Evolutionary conservation across 768 basidiomycete genomes (phyloP).

Genomic region (Kwoniella sp.): DNA sequence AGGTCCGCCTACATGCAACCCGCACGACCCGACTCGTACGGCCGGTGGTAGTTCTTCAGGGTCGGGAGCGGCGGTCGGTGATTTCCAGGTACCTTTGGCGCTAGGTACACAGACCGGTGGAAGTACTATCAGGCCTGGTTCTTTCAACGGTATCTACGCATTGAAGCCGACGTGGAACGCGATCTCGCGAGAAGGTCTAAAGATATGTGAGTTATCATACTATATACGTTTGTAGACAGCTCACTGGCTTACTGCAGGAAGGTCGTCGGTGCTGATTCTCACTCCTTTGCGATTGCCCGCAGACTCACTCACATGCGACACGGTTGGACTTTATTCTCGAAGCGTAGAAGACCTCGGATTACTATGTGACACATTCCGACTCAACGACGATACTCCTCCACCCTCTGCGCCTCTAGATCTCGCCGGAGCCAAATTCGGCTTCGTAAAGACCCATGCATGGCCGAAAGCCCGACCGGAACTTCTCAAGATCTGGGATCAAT

Average conservation of each 20-base stretch:
- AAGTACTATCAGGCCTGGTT: conserved; percentile 26
- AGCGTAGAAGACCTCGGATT: conserved; percentile 19
- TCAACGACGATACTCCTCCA: conserved; percentile 19
- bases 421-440: conserved; percentile 19
- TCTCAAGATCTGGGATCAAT: conserved; percentile 12
- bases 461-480: conserved; percentile 22
- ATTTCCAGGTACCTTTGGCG: conserved; percentile 27
- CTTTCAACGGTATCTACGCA: conserved; percentile 24
- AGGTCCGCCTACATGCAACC: conserved; percentile 26
- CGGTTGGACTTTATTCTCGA: conserved; percentile 18
- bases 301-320: conserved; percentile 29
- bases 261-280: too few species aligned
- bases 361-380: conserved; percentile 17
- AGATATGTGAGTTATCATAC: conserved; percentile 30
- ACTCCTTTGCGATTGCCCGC: not conserved
- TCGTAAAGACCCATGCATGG: conserved; percentile 25
- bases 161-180: conserved; percentile 28
- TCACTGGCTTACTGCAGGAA: too few species aligned
- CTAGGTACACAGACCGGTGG: conserved; percentile 28
- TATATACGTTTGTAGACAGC: too few species aligned
- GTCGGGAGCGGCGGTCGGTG: conserved; percentile 24
- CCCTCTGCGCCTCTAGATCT: conserved; percentile 13
- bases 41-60: conserved; percentile 28
- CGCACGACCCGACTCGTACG: conserved; percentile 19
- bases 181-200: conserved; percentile 24